Conservation (phyloP, 192 early-diverging fungal genomes). For the Coemansia furcata region DNA sequence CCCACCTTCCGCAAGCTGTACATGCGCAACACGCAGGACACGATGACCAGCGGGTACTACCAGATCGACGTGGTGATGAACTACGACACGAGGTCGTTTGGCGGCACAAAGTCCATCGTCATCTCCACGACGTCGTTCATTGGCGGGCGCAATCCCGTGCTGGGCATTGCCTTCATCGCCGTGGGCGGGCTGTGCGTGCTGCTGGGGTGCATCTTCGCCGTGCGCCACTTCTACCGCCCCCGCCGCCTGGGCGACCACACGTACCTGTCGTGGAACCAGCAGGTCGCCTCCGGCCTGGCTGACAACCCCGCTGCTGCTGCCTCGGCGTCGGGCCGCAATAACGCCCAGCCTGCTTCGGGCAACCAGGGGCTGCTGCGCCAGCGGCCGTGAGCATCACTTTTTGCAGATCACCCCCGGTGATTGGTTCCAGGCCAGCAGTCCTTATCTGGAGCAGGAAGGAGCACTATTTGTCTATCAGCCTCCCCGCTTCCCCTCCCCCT, state of each 20-base stretch:
- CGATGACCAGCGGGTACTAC: slow-evolving; percentile 69
- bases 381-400: slow-evolving; percentile 14
- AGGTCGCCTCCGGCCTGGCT: slow-evolving; percentile 45
- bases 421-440: neutral
- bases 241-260: slow-evolving; percentile 96
- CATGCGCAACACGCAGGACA: slow-evolving; percentile 65
- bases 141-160: slow-evolving; percentile 95
- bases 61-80: slow-evolving; percentile 72
- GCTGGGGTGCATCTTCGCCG: slow-evolving; percentile 83
- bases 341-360: neutral
- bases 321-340: slow-evolving; percentile 21
- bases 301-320: slow-evolving; percentile 14
- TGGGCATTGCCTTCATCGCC: slow-evolving; percentile 92
- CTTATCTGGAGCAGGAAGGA: neutral
- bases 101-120: slow-evolving; percentile 94
- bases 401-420: neutral
- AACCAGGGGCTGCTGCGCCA: slow-evolving; percentile 17
- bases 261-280: slow-evolving; percentile 94
- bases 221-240: slow-evolving; percentile 91
- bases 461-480: neutral
- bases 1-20: slow-evolving; percentile 97
- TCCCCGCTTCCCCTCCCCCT: too few relatives aligned
- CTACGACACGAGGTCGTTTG: slow-evolving; percentile 82
- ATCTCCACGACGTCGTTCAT: slow-evolving; percentile 92
- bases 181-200: slow-evolving; percentile 90